A percentile compares a stretch with the other conserved stretches of the same genome.
Evolutionary conservation across 176 grass and related monocot species (phyloP).

Genomic region (Carex littledalei): DNA sequence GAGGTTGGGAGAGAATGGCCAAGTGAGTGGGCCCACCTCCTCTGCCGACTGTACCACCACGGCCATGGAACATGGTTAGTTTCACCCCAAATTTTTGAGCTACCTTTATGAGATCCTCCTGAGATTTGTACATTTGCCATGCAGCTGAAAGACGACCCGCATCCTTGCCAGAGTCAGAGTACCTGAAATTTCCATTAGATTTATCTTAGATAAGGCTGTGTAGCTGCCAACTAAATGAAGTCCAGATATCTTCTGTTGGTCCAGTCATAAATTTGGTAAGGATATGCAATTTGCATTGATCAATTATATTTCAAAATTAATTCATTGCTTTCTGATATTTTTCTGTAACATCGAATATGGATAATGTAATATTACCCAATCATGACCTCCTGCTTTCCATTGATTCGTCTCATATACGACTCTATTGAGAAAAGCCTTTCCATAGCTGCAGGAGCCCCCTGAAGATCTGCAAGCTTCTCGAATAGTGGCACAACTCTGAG

Average conservation of each 20-base stretch:
- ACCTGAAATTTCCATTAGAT: conserved; percentile 27
- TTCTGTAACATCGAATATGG: neutral
- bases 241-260: neutral
- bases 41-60: conserved; percentile 92
- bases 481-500: conserved; percentile 92
- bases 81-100: conserved; percentile 92
- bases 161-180: conserved; percentile 98
- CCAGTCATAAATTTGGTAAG: neutral
- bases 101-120: conserved; percentile 97
- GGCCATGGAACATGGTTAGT: conserved; percentile 98
- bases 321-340: neutral
- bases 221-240: neutral
- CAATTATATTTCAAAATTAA: neutral
- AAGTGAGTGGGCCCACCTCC: conserved; percentile 94
- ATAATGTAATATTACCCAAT: conserved; percentile 40
- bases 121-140: conserved; percentile 95
- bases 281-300: neutral
- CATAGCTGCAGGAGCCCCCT: conserved; percentile 78
- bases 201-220: conserved; percentile 10
- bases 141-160: conserved; percentile 92
- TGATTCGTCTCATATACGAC: conserved; percentile 90
- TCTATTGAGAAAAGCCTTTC: conserved; percentile 87
- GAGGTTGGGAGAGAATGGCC: conserved; percentile 93
- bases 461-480: conserved; percentile 94
- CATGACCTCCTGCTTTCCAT: conserved; percentile 97